Base-by-base conservation (phyloP, 1,284 basidiomycete genomes). In the Leccinum pseudoinsigne region DNA sequence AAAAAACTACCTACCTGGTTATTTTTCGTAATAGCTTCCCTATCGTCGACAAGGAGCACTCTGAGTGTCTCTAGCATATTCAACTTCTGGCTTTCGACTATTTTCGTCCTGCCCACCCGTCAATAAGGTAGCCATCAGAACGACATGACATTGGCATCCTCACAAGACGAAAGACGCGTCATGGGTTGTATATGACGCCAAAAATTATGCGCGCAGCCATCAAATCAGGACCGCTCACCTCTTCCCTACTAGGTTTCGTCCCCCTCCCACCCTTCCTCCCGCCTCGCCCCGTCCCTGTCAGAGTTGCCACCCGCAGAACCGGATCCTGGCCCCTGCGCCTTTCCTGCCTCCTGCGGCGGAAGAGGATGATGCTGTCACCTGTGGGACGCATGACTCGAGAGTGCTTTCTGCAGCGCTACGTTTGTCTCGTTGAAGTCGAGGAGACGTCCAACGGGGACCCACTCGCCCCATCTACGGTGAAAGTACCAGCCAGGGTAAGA, bases 11-110 rank as follows among this genome's bases (percentile, higher is more conserved):
- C 54, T 57, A 90, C 94, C 84, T 93, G 92, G 71, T 88, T 89
- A 73, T 96, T 94, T 80, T 98, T 98, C 60, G 97, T 99, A 51
- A 99, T 88, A 16, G 90, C 88, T 78, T 99, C 97, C 97, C 97
- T 99, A 71, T 99, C 97, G 71, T 99, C 96, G 1, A 99, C 96
- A 14, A 99, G 82, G 64, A 93, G 84, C 36, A 91, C 83, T 76
- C 98, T 98, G 67, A 99, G 84, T 14, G 85, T 76, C 69, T 98
- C 96, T 0, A 97, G 97, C 12, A 98, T 89, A 60, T 83, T 85
- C 56, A 99, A 83, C 76, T 94, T 95, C 96, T 4, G 93, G 93
- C 68, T 91, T 88, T 76, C 88, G 90, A 70, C 74, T 80, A 50
- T 76, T 79, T 45, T 90, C 89, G 65, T 90, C 89, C 82, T 87